Conservation (phyloP, 108 stramenopile species). For the Skeletonema tropicum region DNA sequence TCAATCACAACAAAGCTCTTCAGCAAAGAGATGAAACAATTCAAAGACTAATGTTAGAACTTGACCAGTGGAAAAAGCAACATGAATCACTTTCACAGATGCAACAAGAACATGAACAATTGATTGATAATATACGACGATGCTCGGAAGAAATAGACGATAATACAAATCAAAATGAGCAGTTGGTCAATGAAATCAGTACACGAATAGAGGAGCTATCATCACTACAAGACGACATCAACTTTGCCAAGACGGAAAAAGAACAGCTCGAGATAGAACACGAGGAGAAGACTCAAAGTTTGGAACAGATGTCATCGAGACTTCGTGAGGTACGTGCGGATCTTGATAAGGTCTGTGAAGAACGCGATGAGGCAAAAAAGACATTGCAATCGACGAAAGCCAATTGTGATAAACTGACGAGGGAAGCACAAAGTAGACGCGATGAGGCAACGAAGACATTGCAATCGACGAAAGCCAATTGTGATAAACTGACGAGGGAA, state of each 20-base stretch:
- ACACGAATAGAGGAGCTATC: constrained; percentile 2
- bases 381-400: not conserved
- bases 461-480: not conserved
- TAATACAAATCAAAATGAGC: not conserved
- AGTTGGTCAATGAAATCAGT: not conserved
- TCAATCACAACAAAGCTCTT: not conserved
- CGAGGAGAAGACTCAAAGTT: not conserved
- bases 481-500: not conserved
- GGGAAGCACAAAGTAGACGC: not conserved
- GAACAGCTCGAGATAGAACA: not conserved
- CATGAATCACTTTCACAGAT: not conserved
- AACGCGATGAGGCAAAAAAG: not conserved
- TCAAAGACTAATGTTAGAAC: not conserved
- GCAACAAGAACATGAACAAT: not conserved
- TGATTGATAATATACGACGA: not conserved
- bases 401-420: not conserved
- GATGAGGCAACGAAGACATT: too few species aligned
- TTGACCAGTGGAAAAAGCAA: constrained; percentile 4
- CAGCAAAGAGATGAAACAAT: not conserved
- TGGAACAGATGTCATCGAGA: not conserved
- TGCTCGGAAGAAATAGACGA: not conserved
- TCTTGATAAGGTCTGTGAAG: not conserved
- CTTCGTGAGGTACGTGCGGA: not conserved
- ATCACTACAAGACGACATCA: not conserved
- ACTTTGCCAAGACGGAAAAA: constrained; percentile 2